phyloP scores from a whole-genome alignment of 139 green algal species.

The Chlorella sorokiniana region DNA sequence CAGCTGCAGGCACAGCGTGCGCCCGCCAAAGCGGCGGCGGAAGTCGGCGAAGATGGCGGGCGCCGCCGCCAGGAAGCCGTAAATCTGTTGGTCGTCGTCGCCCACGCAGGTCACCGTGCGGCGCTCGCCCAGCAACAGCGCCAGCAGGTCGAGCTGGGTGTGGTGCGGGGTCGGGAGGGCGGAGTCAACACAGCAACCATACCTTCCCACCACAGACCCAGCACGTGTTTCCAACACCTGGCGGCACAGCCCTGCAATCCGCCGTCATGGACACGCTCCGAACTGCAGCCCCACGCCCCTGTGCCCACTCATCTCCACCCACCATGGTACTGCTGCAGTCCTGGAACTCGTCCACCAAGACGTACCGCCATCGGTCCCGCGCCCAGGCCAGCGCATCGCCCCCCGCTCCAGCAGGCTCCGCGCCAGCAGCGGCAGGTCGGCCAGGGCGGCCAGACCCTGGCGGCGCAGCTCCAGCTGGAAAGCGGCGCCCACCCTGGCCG shows the following conservation, averaged over 20 bases:
- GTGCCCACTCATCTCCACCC: not conserved
- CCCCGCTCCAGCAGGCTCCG: not conserved
- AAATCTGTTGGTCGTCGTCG: constrained; percentile 26
- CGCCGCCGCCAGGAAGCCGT: constrained; percentile 2
- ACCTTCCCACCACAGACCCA: too few relatives aligned
- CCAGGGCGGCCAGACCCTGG: not conserved
- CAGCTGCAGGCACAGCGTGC: constrained; percentile 2
- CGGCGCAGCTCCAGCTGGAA: constrained; percentile 10
- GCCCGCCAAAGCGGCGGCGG: not conserved
- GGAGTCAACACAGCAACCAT: not conserved
- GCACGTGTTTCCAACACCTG: too few relatives aligned
- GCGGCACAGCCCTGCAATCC: too few relatives aligned
- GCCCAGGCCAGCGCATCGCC: not conserved
- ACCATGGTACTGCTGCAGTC: constrained; percentile 1
- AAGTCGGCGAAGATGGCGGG: constrained; percentile 8
- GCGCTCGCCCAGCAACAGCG: not conserved
- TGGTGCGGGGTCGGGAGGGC: not conserved
- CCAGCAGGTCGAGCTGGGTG: constrained; percentile 23
- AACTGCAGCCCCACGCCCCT: not conserved
- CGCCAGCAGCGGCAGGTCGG: constrained; percentile 23
- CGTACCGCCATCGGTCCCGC: not conserved
- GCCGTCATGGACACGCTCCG: not conserved
- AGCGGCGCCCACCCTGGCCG: not conserved
- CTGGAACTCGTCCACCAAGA: constrained; percentile 24
- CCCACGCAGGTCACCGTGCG: constrained; percentile 7